These are phyloP conservation scores for Abrus pulchellus DNA, from an alignment of 306 rosid species.

Conservation along the genomic window DNA sequence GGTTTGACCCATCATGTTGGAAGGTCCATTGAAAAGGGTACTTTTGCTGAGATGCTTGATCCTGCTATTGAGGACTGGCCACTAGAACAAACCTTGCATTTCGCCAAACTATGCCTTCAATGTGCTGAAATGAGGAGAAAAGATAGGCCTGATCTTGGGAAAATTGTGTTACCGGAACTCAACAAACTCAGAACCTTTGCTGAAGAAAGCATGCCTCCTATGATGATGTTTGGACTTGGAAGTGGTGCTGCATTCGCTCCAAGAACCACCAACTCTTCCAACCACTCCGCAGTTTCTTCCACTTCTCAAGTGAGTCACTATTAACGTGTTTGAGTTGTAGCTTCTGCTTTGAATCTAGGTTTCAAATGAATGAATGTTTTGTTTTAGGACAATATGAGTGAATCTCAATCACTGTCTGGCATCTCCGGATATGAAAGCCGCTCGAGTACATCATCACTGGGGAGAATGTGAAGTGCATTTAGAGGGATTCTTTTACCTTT, in stretches of 20 bases:
- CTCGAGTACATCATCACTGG: constrained; percentile 63
- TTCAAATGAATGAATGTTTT: constrained; percentile 15
- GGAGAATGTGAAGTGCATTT: constrained; percentile 23
- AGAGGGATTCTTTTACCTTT: not conserved
- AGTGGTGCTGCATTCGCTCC: constrained; percentile 7
- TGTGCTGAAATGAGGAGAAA: constrained; percentile 90
- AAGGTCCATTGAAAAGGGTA: constrained; percentile 73
- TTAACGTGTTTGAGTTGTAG: too few species aligned
- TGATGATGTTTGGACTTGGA: constrained; percentile 43
- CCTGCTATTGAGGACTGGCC: constrained; percentile 90
- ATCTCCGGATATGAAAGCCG: constrained; percentile 58
- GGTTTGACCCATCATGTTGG: constrained; percentile 82
- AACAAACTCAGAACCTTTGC: constrained; percentile 70
- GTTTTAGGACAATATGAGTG: constrained; percentile 57
- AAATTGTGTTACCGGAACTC: constrained; percentile 76
- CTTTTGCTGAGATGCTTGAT: constrained; percentile 75
- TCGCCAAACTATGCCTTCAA: constrained; percentile 74
- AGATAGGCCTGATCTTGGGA: constrained; percentile 94
- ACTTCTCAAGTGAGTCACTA: constrained; percentile 52
- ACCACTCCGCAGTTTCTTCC: constrained; percentile 34
- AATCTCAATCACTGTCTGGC: constrained; percentile 40
- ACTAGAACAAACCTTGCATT: constrained; percentile 62
- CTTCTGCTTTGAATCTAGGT: too few species aligned
- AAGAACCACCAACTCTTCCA: constrained; percentile 6
- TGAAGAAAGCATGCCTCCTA: constrained; percentile 56